A percentile compares a stretch with the other conserved stretches of the same genome.
These are phyloP conservation scores for Fusarium staphyleae DNA, from an alignment of 2,329 filamentous ascomycete genomes.

Conservation along the genomic window DNA sequence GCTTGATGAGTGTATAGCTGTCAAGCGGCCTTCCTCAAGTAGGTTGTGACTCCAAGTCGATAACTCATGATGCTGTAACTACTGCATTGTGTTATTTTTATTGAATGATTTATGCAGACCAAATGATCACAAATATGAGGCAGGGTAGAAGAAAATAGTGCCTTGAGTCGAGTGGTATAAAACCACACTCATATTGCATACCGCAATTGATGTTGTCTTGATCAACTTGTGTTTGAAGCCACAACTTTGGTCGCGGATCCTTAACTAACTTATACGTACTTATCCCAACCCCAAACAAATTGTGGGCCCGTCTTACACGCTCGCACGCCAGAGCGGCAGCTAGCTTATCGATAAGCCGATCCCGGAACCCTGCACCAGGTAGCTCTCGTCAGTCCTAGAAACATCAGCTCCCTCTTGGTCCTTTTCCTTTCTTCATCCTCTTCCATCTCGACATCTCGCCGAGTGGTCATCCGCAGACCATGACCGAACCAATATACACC, in stretches of 20 bases:
- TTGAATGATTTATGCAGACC: too few relatives aligned
- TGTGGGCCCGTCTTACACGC: conserved; percentile 16
- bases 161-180: too few relatives aligned
- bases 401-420: conserved; percentile 17
- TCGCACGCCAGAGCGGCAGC: conserved; percentile 27
- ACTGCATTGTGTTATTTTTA: too few relatives aligned
- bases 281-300: neutral
- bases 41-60: too few relatives aligned
- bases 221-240: neutral
- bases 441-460: conserved; percentile 21
- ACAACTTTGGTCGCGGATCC: neutral
- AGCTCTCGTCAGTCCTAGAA: conserved; percentile 21
- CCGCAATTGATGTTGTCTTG: too few relatives aligned
- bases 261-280: neutral
- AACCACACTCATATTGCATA: too few relatives aligned
- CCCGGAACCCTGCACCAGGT: conserved; percentile 31
- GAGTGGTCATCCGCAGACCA: conserved; percentile 38
- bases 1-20: too few relatives aligned
- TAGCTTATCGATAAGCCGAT: conserved; percentile 37
- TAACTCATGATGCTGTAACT: too few relatives aligned
- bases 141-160: too few relatives aligned
- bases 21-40: too few relatives aligned
- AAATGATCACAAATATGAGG: too few relatives aligned
- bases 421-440: conserved; percentile 24
- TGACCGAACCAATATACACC: conserved; percentile 68